Evolutionary conservation across 805 yeast genomes (phyloP).

Genomic region (Saitoella complicata): DNA sequence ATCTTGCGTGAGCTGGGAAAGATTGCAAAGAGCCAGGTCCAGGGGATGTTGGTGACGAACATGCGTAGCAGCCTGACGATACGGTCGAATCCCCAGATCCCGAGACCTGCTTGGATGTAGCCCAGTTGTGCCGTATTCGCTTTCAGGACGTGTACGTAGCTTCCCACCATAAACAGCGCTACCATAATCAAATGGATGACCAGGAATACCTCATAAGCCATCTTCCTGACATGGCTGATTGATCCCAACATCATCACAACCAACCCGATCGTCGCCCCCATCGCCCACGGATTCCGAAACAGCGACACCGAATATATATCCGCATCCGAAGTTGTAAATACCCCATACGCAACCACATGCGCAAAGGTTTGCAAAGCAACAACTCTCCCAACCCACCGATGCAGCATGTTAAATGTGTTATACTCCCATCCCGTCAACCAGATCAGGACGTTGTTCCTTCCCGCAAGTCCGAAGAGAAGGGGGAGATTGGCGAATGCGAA

Average conservation of each 20-base stretch:
- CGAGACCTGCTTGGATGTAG: conserved; percentile 37
- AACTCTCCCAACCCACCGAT: conserved; percentile 45
- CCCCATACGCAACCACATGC: no score
- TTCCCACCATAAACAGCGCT: conserved; percentile 33
- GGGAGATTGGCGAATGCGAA: conserved; percentile 28
- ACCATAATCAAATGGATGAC: conserved; percentile 43
- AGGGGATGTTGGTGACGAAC: conserved; percentile 8
- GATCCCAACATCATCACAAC: no score
- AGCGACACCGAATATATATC: no score
- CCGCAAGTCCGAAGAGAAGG: conserved; percentile 44
- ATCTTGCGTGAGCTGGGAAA: no score
- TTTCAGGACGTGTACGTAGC: conserved; percentile 36
- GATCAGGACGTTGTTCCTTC: conserved; percentile 55
- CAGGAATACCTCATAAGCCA: conserved; percentile 44
- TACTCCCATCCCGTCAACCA: conserved; percentile 47
- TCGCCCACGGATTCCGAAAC: no score
- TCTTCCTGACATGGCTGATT: no score
- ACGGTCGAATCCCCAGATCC: conserved; percentile 59
- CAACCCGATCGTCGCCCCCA: no score
- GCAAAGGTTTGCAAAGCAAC: no score
- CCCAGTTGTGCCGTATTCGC: conserved; percentile 32
- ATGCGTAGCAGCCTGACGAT: conserved; percentile 39
- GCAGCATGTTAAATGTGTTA: conserved; percentile 46
- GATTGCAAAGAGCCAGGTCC: no score
- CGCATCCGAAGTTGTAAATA: no score